These are phyloP conservation scores for Pseudocercospora musae DNA, from an alignment of 2,329 filamentous ascomycete genomes.

Conservation along the genomic window DNA sequence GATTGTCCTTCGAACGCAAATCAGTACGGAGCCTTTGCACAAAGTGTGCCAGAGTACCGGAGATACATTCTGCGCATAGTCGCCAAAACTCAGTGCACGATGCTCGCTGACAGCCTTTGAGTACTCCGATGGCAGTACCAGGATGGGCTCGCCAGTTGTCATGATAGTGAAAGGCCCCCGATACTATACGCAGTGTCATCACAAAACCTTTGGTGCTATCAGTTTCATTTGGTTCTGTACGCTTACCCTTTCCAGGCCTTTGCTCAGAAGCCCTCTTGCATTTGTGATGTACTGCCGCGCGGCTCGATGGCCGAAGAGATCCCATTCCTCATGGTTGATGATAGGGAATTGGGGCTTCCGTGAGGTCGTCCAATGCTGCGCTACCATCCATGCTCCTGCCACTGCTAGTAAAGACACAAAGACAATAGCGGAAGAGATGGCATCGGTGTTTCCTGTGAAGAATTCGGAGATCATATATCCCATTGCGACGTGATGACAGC, in stretches of 20 bases:
- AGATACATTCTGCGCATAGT: too few relatives aligned
- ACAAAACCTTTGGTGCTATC: neutral
- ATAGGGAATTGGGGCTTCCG: neutral
- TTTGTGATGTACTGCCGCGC: neutral
- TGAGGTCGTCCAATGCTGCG: neutral
- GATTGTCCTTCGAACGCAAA: too few relatives aligned
- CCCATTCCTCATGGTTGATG: neutral
- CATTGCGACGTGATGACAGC: neutral
- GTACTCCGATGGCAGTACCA: too few relatives aligned
- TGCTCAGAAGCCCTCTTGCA: neutral
- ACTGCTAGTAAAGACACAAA: neutral
- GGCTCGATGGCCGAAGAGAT: neutral
- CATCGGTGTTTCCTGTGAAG: neutral
- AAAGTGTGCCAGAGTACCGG: too few relatives aligned
- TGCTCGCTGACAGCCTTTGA: too few relatives aligned
- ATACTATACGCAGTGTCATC: too few relatives aligned
- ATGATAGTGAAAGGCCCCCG: too few relatives aligned
- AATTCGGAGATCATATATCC: neutral
- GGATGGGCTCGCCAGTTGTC: too few relatives aligned
- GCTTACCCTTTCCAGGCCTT: neutral
- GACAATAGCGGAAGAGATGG: neutral
- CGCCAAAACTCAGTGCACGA: too few relatives aligned
- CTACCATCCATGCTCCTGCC: neutral
- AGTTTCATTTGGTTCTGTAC: neutral
- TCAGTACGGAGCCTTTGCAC: too few relatives aligned